Percentiles rank a stretch among this genome's conserved stretches.
These are phyloP conservation scores for Pelargonium cotyledonis DNA, from an alignment of 441 rosid species.

Conservation along the genomic window DNA sequence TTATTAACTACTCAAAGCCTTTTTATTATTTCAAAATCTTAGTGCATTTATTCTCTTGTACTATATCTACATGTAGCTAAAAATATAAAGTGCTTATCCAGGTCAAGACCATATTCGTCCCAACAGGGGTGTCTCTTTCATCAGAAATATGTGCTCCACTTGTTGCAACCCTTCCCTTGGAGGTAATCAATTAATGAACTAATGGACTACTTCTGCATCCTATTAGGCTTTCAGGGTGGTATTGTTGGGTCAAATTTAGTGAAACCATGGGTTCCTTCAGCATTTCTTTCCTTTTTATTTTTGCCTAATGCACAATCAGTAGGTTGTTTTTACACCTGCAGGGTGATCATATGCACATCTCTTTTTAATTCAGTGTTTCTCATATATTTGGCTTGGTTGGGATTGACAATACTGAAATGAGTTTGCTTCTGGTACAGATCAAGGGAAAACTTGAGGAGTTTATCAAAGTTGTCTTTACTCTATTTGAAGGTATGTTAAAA, in stretches of 20 bases:
- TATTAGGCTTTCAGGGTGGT: neutral
- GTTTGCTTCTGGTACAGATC: slow-evolving; percentile 34
- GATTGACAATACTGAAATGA: neutral
- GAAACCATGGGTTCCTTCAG: too few species aligned
- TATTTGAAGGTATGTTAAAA: slow-evolving; percentile 59
- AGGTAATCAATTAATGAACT: slow-evolving; percentile 29
- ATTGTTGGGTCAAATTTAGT: neutral
- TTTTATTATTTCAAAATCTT: neutral
- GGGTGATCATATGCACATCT: too few species aligned
- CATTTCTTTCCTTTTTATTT: too few species aligned
- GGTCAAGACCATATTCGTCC: slow-evolving; percentile 57
- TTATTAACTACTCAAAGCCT: neutral
- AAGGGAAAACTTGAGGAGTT: slow-evolving; percentile 66
- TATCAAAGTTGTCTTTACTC: slow-evolving; percentile 56
- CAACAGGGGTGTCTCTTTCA: slow-evolving; percentile 40
- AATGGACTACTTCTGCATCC: slow-evolving; percentile 6
- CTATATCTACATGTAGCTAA: slow-evolving; percentile 13
- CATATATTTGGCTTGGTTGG: neutral
- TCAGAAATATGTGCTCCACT: slow-evolving; percentile 55
- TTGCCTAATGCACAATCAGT: too few species aligned
- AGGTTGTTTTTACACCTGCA: too few species aligned
- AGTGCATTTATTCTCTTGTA: slow-evolving; percentile 10
- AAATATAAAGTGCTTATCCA: slow-evolving; percentile 20
- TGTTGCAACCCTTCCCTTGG: slow-evolving; percentile 63
- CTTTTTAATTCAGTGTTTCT: neutral